A percentile compares a stretch with the other conserved stretches of the same genome.
phyloP scores from a whole-genome alignment of 2,329 filamentous ascomycete species.

The Fusarium clavum region DNA sequence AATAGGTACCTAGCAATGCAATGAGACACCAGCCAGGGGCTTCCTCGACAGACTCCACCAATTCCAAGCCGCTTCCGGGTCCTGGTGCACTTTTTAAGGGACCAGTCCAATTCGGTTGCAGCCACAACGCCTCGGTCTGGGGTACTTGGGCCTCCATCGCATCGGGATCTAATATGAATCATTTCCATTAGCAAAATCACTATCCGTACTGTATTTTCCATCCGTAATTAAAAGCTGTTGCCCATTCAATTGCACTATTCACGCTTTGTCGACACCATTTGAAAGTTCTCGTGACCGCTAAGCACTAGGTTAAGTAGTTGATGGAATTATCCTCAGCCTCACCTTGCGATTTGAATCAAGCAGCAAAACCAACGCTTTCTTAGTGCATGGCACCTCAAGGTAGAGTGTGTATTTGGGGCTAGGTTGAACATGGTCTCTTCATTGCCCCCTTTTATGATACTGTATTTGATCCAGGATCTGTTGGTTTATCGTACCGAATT shows the following conservation, averaged over 20 bases:
- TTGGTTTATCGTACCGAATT: slow-evolving; percentile 2
- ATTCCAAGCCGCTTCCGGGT: slow-evolving; percentile 37
- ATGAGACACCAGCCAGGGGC: slow-evolving; percentile 28
- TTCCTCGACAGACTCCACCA: slow-evolving; percentile 27
- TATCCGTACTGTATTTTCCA: neutral
- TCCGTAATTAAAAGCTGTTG: neutral
- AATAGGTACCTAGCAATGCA: neutral
- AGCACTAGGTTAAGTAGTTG: neutral
- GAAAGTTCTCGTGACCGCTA: slow-evolving; percentile 25
- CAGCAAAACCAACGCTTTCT: neutral
- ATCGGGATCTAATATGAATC: slow-evolving; percentile 3
- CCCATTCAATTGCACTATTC: neutral
- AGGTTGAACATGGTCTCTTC: slow-evolving; percentile 33
- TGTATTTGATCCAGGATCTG: neutral
- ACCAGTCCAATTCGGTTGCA: slow-evolving; percentile 29
- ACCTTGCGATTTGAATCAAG: neutral
- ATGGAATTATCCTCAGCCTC: slow-evolving; percentile 33
- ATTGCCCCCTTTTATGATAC: slow-evolving; percentile 16
- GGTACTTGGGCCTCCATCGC: slow-evolving; percentile 31
- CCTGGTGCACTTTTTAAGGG: slow-evolving; percentile 19
- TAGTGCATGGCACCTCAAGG: neutral
- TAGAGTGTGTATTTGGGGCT: neutral
- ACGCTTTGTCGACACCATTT: neutral
- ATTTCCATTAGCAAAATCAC: slow-evolving; percentile 1
- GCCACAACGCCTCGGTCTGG: slow-evolving; percentile 39